A percentile compares a stretch with the other conserved stretches of the same genome.
phyloP scores from a whole-genome alignment of 2,329 filamentous ascomycete species.

The Fusarium sp. region DNA sequence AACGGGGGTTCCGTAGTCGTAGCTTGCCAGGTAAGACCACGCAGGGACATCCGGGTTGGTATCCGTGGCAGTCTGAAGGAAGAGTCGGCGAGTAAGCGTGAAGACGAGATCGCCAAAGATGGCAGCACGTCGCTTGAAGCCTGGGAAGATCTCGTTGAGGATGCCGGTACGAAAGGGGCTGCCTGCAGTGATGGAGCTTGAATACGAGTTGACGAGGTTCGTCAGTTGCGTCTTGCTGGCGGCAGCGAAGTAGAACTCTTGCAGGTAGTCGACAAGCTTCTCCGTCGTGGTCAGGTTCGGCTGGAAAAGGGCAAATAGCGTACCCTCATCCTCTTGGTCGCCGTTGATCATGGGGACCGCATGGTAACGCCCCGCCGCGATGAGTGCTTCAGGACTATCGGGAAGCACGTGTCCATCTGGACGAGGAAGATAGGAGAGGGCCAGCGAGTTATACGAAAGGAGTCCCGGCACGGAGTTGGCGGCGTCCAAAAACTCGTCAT shows the following conservation, averaged over 20 bases:
- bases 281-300: constrained; percentile 72
- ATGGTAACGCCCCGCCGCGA: constrained; percentile 60
- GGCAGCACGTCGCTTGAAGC: constrained; percentile 82
- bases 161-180: constrained; percentile 78
- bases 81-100: constrained; percentile 75
- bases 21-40: constrained; percentile 82
- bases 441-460: constrained; percentile 74
- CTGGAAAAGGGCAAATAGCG: constrained; percentile 78
- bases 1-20: constrained; percentile 77
- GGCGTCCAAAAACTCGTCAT: constrained; percentile 72
- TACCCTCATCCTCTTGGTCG: constrained; percentile 85
- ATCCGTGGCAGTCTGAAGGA: constrained; percentile 62
- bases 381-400: constrained; percentile 71
- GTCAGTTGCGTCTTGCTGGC: constrained; percentile 64
- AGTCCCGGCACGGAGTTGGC: constrained; percentile 77
- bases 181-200: constrained; percentile 65
- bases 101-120: constrained; percentile 82
- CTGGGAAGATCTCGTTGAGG: constrained; percentile 79
- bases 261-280: constrained; percentile 72
- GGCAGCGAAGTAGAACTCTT: constrained; percentile 68
- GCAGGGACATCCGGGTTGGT: constrained; percentile 69
- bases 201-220: constrained; percentile 72
- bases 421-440: constrained; percentile 79
- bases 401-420: constrained; percentile 75
- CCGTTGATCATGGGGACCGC: constrained; percentile 70